Percentiles rank a stretch among this genome's conserved stretches.
Conservation (phyloP, 2,329 filamentous ascomycete genomes). For the Teratosphaeriaceae sp. region DNA sequence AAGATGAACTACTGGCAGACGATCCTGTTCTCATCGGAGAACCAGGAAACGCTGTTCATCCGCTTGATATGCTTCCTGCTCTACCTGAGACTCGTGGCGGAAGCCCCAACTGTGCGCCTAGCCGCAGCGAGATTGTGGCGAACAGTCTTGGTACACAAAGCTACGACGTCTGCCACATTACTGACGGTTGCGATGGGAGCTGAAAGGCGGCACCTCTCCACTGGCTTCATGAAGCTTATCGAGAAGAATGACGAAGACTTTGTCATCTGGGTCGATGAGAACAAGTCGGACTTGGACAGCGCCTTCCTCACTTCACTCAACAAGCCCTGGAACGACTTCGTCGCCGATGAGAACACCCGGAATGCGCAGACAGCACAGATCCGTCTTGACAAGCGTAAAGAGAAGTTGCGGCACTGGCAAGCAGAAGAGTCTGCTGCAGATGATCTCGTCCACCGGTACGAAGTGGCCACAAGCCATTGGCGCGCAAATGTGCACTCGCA, state of each 20-base stretch:
- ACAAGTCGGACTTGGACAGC: slow-evolving; percentile 68
- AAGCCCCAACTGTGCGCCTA: slow-evolving; percentile 58
- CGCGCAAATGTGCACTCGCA: slow-evolving; percentile 91
- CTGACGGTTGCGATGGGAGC: slow-evolving; percentile 64
- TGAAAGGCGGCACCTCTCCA: slow-evolving; percentile 64
- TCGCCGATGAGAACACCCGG: slow-evolving; percentile 69
- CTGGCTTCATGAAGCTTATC: slow-evolving; percentile 75
- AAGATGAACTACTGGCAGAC: slow-evolving; percentile 96
- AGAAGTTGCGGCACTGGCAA: slow-evolving; percentile 76
- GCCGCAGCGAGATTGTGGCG: slow-evolving; percentile 80
- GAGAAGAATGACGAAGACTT: slow-evolving; percentile 88
- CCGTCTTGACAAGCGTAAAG: slow-evolving; percentile 68
- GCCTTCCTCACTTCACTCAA: slow-evolving; percentile 79
- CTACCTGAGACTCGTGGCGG: slow-evolving; percentile 78
- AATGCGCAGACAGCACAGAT: slow-evolving; percentile 68
- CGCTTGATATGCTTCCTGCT: slow-evolving; percentile 87
- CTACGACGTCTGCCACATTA: slow-evolving; percentile 68
- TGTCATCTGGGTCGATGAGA: slow-evolving; percentile 77
- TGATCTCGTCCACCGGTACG: slow-evolving; percentile 70
- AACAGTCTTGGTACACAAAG: slow-evolving; percentile 91
- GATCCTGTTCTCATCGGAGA: slow-evolving; percentile 72
- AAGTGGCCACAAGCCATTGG: slow-evolving; percentile 83
- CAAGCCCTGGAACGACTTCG: slow-evolving; percentile 82
- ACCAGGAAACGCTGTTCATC: slow-evolving; percentile 72
- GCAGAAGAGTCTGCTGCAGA: slow-evolving; percentile 61